Percentiles rank a stretch among this genome's conserved stretches.
Evolutionary conservation across 208 protist species (phyloP).

Genomic region (Trypanosoma avium): DNA sequence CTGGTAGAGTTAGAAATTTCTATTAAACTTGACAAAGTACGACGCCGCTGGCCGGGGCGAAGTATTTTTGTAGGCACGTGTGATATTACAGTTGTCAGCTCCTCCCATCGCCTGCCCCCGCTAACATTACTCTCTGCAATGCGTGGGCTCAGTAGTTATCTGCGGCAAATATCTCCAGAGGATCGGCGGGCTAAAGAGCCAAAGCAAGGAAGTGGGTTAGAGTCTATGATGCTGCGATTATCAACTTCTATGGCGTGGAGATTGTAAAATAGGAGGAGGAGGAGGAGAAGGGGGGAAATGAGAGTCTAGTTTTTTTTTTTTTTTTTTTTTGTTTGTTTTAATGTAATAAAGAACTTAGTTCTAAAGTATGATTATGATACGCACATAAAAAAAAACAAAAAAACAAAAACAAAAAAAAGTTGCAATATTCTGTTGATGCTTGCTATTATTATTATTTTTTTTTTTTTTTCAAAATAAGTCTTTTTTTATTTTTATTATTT

Average conservation of each 20-base stretch:
- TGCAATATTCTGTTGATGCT: no score
- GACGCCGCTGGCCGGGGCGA: constrained; percentile 28
- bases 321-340: constrained; percentile 19
- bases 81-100: constrained; percentile 71
- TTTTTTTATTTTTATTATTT: constrained; percentile 2
- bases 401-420: no score
- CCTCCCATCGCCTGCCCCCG: constrained; percentile 40
- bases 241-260: constrained; percentile 9
- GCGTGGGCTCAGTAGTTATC: constrained; percentile 40
- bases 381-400: no score
- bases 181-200: constrained; percentile 8
- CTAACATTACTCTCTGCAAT: constrained; percentile 39
- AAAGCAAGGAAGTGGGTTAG: constrained; percentile 3
- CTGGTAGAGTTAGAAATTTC: constrained; percentile 38
- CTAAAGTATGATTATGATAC: no score
- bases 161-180: constrained; percentile 24
- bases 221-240: constrained; percentile 1
- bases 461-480: no score
- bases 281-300: not conserved
- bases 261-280: not conserved
- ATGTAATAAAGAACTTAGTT: no score
- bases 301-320: not conserved
- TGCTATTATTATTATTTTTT: no score
- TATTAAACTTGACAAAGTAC: constrained; percentile 52
- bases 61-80: constrained; percentile 62